phyloP scores from a whole-genome alignment of 208 protist genomes.

The Leishmania major region DNA sequence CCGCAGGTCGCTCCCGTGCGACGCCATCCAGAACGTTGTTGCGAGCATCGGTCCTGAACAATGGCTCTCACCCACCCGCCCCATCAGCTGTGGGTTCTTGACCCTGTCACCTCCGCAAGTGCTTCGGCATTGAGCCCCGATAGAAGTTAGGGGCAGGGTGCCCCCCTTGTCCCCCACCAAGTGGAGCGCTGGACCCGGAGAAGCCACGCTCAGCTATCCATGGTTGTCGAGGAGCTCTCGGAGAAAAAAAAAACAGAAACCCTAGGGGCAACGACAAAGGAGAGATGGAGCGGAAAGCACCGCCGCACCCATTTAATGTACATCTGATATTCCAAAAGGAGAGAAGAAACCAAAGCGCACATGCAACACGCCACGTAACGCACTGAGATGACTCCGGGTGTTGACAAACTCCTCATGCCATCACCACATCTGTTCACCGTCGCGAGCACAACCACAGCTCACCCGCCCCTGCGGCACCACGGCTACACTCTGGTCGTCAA shows the following conservation, averaged over 20 bases:
- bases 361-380: background rate
- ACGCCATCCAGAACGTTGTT: background rate
- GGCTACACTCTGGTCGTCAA: background rate
- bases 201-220: background rate
- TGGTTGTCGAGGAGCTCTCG: background rate
- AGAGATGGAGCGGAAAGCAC: background rate
- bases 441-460: background rate
- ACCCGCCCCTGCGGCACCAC: background rate
- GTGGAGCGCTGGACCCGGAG: background rate
- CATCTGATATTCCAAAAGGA: background rate
- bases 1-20: background rate
- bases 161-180: no score
- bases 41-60: background rate
- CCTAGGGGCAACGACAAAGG: background rate
- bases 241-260: background rate
- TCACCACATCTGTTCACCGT: background rate
- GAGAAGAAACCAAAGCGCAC: background rate
- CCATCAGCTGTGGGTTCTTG: background rate
- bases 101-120: background rate
- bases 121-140: background rate
- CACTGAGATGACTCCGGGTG: no score
- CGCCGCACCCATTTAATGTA: background rate
- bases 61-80: background rate
- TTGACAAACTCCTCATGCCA: background rate
- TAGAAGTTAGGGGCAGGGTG: no score